Evolutionary conservation across 169 alveolate species (phyloP), one percentile per base, ranked within the genome.

Genomic region (Plasmodium coatneyi): DNA sequence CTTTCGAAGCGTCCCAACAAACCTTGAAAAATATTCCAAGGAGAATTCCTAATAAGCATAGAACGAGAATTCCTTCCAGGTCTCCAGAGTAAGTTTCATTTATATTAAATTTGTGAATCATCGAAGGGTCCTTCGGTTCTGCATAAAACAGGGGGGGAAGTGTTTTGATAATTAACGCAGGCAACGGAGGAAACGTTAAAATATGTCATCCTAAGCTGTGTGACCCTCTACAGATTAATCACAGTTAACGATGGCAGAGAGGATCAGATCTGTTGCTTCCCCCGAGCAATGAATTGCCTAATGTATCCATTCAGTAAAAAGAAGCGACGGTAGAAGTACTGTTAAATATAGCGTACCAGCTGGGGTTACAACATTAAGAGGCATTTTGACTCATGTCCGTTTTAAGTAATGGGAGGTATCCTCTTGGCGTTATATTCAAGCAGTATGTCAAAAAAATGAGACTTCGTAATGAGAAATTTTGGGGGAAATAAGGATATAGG

Each of bases 121-220:
- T 3, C 36, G 93, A 74, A 25, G 93, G 93, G 66, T 84, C 84
- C 70, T 84, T 84, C 34, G 93, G 93, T 54, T 84, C 93, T 84
- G 52, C 36, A 84, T 7, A 5, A n/a, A 74, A 54, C 0, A 5
- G 9, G 9, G 19, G 32, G 25, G 14, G 34, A 22, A 41, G 12
- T 41, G 5, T 7, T 39, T 25, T 22, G 19, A 41, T 43, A 80
- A 41, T 41, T 14, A 49, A 22, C 4, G 76, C 36, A 41, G 9
- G 6, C 9, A 46, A 80, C n/a, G 30, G 41, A 32, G 14, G 36
- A 66, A 41, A 66, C n/a, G 22, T 49, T 22, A 12, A 49, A 49
- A 49, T 12, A 16, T 2, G 60, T 49, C 7, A 16, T 49, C 22
- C 6, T 49, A 49, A 49, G 5, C 60, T 14, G 22, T 49, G 1